These are phyloP conservation scores for Cryphonectria nitschkei DNA, from an alignment of 2,329 filamentous ascomycete species.

Conservation along the genomic window DNA sequence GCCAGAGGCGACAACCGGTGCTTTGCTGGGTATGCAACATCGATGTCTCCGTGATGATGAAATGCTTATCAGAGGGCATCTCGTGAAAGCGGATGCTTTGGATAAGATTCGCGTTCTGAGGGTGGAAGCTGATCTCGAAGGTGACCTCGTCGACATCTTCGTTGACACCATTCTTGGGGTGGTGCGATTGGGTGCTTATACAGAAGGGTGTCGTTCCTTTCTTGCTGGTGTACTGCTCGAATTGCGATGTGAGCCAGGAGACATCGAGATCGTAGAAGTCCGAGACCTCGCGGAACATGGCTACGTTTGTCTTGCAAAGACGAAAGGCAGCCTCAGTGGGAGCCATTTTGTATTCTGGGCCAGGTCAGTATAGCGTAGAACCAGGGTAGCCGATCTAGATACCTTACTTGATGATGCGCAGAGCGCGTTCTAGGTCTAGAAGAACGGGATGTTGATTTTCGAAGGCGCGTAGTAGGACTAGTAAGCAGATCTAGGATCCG, in stretches of 20 bases:
- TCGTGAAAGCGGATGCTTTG: conserved; percentile 22
- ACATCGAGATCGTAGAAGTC: conserved; percentile 11
- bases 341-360: not conserved
- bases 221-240: conserved; percentile 13
- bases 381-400: not conserved
- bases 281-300: conserved; percentile 10
- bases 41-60: conserved; percentile 23
- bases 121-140: conserved; percentile 19
- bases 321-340: not conserved
- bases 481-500: not conserved
- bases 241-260: conserved; percentile 25
- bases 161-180: not conserved
- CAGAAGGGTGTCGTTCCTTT: conserved; percentile 1
- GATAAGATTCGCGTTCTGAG: conserved; percentile 18
- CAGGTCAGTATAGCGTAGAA: not conserved
- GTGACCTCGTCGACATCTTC: conserved; percentile 10
- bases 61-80: conserved; percentile 9
- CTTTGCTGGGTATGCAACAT: conserved; percentile 18
- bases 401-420: not conserved
- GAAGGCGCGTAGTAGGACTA: not conserved
- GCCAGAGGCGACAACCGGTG: conserved; percentile 16
- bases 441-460: not conserved
- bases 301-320: conserved; percentile 15
- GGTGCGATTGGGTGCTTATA: conserved; percentile 7
- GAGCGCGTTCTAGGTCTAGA: not conserved